Evolutionary conservation across 176 grass and related monocot species (phyloP).

Genomic region (Oryza brachyantha): DNA sequence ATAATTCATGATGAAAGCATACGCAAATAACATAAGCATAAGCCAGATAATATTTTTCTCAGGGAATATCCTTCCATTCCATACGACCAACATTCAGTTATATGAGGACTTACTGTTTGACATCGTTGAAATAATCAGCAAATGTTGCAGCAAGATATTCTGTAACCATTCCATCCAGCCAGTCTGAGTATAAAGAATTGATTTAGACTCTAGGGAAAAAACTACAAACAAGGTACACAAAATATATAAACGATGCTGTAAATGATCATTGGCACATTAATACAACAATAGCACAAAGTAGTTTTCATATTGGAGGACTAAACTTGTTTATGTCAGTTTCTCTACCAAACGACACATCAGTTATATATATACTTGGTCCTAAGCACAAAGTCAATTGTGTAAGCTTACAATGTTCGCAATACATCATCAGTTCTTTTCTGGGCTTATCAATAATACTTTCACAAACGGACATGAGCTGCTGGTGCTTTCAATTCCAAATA

Average conservation of each 20-base stretch:
- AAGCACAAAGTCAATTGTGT: neutral
- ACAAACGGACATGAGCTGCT: neutral
- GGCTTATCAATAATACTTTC: neutral
- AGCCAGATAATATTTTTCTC: neutral
- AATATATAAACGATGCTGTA: neutral
- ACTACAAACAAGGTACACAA: neutral
- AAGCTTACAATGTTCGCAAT: constrained; percentile 11
- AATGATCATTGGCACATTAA: neutral
- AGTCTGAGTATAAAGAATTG: constrained; percentile 53
- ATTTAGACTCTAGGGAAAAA: no score
- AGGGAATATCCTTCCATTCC: constrained; percentile 8
- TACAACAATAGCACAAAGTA: constrained; percentile 6
- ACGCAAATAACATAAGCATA: neutral
- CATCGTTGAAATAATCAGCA: constrained; percentile 92
- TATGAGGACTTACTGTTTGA: constrained; percentile 80
- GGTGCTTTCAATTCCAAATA: constrained; percentile 21
- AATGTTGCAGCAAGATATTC: constrained; percentile 92
- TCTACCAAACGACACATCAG: neutral
- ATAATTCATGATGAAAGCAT: no score
- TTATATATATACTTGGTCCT: neutral
- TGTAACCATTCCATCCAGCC: constrained; percentile 77
- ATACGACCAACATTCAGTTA: neutral
- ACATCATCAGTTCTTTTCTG: neutral
- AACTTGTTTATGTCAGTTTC: neutral
- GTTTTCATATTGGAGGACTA: neutral